Conservation (phyloP, 495 filamentous ascomycete genomes). For the Darksidea phi region DNA sequence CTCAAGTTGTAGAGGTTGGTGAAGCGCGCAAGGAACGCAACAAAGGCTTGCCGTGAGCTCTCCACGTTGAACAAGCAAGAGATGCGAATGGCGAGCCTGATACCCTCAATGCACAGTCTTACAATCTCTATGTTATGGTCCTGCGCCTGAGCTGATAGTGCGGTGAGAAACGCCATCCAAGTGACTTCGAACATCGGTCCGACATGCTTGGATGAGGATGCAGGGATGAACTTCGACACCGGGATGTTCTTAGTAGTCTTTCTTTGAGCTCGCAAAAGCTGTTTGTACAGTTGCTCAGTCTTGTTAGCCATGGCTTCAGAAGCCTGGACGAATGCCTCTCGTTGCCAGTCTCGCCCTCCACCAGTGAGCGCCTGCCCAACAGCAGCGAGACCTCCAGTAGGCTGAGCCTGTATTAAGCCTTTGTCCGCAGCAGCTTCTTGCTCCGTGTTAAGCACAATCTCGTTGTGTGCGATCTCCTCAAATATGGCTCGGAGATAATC, state of each 20-base stretch:
- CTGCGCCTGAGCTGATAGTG: conserved; percentile 85
- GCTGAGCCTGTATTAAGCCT: conserved; percentile 54
- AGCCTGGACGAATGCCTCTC: conserved; percentile 89
- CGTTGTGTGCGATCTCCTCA: conserved; percentile 84
- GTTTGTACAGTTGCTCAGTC: conserved; percentile 87
- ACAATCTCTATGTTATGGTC: conserved; percentile 90
- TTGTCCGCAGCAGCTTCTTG: conserved; percentile 78
- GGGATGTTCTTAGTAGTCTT: conserved; percentile 68
- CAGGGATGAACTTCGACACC: conserved; percentile 78
- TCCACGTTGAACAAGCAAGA: conserved; percentile 91
- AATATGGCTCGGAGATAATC: conserved; percentile 89
- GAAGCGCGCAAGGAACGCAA: conserved; percentile 86
- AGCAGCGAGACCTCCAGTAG: conserved; percentile 71
- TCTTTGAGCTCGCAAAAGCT: conserved; percentile 79
- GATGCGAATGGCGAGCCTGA: conserved; percentile 87
- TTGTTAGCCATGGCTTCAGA: conserved; percentile 92
- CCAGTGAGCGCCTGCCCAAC: conserved; percentile 88
- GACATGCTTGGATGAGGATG: conserved; percentile 88
- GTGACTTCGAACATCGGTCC: conserved; percentile 99
- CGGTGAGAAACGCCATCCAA: conserved; percentile 98
- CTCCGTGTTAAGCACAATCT: conserved; percentile 93
- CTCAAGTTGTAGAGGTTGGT: conserved; percentile 93
- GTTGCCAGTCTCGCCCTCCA: conserved; percentile 85
- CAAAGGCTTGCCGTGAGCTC: conserved; percentile 88
- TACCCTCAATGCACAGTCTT: conserved; percentile 87